A percentile compares a stretch with the other conserved stretches of the same genome.
Evolutionary conservation across 345 rosid genomes (phyloP).

Genomic region (Boechera retrofracta): DNA sequence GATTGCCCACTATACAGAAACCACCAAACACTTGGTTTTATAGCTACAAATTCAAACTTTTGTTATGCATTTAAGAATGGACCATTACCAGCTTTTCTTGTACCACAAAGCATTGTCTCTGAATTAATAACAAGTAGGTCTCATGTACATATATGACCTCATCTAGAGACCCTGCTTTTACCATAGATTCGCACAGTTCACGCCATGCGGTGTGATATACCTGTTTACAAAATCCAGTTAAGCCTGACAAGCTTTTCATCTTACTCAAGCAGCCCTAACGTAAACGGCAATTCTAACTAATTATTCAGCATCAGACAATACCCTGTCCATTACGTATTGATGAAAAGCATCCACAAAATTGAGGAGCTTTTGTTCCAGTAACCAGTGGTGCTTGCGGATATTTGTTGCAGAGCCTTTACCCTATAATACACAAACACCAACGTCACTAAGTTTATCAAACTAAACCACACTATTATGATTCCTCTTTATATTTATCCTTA

Average conservation of each 20-base stretch:
- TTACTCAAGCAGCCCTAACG: not conserved
- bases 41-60: not conserved
- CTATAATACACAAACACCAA: slow-evolving; percentile 49
- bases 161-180: slow-evolving; percentile 86
- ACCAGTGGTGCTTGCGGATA: slow-evolving; percentile 80
- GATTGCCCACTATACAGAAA: slow-evolving; percentile 75
- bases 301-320: slow-evolving; percentile 45
- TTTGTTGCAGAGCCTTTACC: slow-evolving; percentile 66
- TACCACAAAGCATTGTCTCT: slow-evolving; percentile 95
- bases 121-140: slow-evolving; percentile 87
- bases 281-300: slow-evolving; percentile 7
- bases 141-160: slow-evolving; percentile 97
- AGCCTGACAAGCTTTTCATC: slow-evolving; percentile 22
- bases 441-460: slow-evolving; percentile 15
- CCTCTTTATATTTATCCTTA: not conserved
- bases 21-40: slow-evolving; percentile 15
- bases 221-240: slow-evolving; percentile 55
- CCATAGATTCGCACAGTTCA: slow-evolving; percentile 92
- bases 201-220: slow-evolving; percentile 98
- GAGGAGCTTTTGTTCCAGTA: slow-evolving; percentile 96
- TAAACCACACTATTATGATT: slow-evolving; percentile 23
- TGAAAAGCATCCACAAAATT: slow-evolving; percentile 99
- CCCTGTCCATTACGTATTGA: slow-evolving; percentile 99
- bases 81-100: slow-evolving; percentile 89
- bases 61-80: slow-evolving; percentile 19